phyloP scores from a whole-genome alignment of 352 stramenopile species.

The Globisporangium cylindrosporum region DNA sequence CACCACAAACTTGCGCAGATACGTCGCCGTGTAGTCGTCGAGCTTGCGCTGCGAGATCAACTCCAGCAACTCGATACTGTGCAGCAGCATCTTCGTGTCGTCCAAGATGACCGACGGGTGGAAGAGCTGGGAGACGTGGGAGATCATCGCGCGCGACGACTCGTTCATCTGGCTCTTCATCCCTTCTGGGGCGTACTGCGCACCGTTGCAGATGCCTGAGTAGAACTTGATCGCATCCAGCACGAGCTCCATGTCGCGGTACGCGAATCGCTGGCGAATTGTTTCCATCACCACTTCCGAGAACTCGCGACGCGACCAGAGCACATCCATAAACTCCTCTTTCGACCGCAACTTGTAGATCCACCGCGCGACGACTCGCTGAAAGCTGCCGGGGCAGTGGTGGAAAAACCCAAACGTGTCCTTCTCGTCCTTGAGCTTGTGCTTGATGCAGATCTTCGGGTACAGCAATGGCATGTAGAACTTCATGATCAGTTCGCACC shows the following conservation, averaged over 20 bases:
- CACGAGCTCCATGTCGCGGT: constrained; percentile 80
- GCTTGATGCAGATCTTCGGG: constrained; percentile 82
- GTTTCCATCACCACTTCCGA: constrained; percentile 87
- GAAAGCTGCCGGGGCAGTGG: constrained; percentile 84
- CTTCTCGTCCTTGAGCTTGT: constrained; percentile 80
- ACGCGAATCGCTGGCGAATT: constrained; percentile 81
- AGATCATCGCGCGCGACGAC: constrained; percentile 81
- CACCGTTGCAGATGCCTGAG: constrained; percentile 69
- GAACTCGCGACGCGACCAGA: constrained; percentile 79
- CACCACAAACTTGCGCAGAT: constrained; percentile 84
- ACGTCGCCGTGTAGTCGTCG: constrained; percentile 84
- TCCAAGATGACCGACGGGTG: constrained; percentile 83
- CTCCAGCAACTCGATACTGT: constrained; percentile 85
- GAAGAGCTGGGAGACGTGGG: constrained; percentile 85
- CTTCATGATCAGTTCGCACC: constrained; percentile 85
- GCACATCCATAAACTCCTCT: constrained; percentile 77
- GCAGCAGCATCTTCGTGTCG: constrained; percentile 78
- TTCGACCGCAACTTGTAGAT: constrained; percentile 84
- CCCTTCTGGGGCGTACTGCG: constrained; percentile 67
- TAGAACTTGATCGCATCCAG: constrained; percentile 89
- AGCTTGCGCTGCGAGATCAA: constrained; percentile 77
- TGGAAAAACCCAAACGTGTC: constrained; percentile 85
- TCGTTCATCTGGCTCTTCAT: constrained; percentile 86
- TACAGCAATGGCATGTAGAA: constrained; percentile 90
- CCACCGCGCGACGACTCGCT: constrained; percentile 82